Conservation (phyloP, 345 rosid genomes). For the Cardiospermum halicacabum region DNA sequence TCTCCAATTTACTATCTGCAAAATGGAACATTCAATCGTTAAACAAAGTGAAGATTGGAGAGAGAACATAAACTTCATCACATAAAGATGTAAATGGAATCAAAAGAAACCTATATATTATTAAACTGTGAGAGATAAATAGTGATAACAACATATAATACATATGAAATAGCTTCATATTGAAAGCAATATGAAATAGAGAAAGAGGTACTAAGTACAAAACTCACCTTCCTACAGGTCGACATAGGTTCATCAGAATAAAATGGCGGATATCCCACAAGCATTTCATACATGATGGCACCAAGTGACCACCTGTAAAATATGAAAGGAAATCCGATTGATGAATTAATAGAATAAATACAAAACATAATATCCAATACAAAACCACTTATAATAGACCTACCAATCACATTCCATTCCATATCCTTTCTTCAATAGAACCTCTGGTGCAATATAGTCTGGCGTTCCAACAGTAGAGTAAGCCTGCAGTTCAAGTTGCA, state of each 20-base stretch:
- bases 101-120: not conserved
- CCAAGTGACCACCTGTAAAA: conserved; percentile 96
- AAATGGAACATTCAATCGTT: not conserved
- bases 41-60: conserved; percentile 2
- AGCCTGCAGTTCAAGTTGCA: conserved; percentile 50
- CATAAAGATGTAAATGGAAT: not conserved
- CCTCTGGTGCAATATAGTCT: conserved; percentile 97
- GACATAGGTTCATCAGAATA: conserved; percentile 99
- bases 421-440: conserved; percentile 90
- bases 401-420: conserved; percentile 99
- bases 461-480: conserved; percentile 99
- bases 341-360: conserved; percentile 8
- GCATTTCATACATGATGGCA: conserved; percentile 99
- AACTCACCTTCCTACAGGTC: conserved; percentile 90
- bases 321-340: conserved; percentile 8
- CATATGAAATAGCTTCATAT: not conserved
- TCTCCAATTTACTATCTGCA: conserved; percentile 97
- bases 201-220: not conserved
- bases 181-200: conserved; percentile 4
- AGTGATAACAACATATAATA: not conserved
- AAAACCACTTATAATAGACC: conserved; percentile 29
- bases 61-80: not conserved
- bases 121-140: not conserved
- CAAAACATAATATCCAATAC: not conserved
- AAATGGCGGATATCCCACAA: conserved; percentile 97